Evolutionary conservation across 163 green algal species (phyloP), one percentile per base, ranked within the genome.

Genomic region (Chlamydomonas reinhardtii): DNA sequence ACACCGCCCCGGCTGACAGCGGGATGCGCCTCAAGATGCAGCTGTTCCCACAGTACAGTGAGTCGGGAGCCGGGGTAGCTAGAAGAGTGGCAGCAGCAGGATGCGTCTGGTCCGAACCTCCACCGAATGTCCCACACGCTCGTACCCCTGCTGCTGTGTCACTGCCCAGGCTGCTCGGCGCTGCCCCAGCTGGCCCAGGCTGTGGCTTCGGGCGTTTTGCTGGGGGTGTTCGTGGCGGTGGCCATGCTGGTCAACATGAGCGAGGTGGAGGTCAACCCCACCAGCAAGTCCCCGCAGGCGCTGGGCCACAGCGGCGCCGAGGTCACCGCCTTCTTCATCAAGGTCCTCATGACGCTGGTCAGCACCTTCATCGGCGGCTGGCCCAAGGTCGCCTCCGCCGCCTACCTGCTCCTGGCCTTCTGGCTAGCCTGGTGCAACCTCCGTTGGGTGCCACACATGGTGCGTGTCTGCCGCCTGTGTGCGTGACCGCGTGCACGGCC

Each of bases 241-340:
- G 66, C 66, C 17, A 24, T 73, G 66, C 66, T 73, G 66, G 17
- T 73, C n/a, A 73, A 73, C 66, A 39, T 73, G 31, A 29, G 17
- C 31, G 66, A 73, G 31, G 66, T 73, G 27, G 62, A 70, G 62
- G 62, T 70, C 27, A 70, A 70, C 62, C 62, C 62, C n/a, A 31
- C 31, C 31, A 39, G 29, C 31, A n/a, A 31, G 31, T 43, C 31
- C 66, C 31, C 31, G 15, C 31, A 43, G n/a, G 66, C 66, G 31
- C 66, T 73, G 20, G 66, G 66, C 31, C 66, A 73, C 66, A 73
- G 66, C 66, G 66, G 66, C 15, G 66, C 66, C 16, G 66, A 73
- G 66, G 31, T 39, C 22, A 27, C 15, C 27, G n/a, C 66, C 15
- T 73, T 73, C 31, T 24, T 24, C 17, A 43, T 43, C 66, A 73